phyloP scores from a whole-genome alignment of 177 flowering plant species.

The Vitis hybrid region DNA sequence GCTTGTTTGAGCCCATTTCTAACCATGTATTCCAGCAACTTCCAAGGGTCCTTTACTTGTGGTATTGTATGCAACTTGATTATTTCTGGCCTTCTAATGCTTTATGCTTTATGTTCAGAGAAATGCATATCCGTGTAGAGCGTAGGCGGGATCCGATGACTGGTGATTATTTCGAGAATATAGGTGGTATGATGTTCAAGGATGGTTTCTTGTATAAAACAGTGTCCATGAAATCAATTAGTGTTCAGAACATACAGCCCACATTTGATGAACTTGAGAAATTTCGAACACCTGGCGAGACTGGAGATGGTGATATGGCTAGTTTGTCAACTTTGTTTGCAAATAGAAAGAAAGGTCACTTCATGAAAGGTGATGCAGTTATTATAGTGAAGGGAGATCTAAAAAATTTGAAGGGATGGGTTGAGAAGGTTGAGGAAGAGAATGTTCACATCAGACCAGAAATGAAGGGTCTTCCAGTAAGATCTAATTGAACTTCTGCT shows the following conservation, averaged over 20 bases:
- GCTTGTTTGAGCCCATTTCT: no score
- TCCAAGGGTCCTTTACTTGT: background rate
- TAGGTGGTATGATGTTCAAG: constrained; percentile 74
- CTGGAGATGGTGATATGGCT: constrained; percentile 70
- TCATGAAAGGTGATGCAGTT: constrained; percentile 94
- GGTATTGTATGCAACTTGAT: background rate
- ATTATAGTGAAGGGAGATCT: constrained; percentile 90
- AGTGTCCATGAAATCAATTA: constrained; percentile 83
- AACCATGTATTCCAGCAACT: no score
- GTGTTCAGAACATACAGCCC: constrained; percentile 76
- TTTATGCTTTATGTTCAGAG: constrained; percentile 43
- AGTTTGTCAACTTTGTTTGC: constrained; percentile 76
- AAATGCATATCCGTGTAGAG: constrained; percentile 81
- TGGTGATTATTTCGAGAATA: constrained; percentile 76
- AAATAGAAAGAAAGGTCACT: constrained; percentile 88
- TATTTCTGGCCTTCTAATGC: background rate
- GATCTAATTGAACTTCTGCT: constrained; percentile 1
- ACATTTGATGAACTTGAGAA: constrained; percentile 98
- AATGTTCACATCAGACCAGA: constrained; percentile 83
- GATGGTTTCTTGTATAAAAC: constrained; percentile 81
- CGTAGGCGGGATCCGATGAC: constrained; percentile 72
- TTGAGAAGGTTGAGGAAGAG: constrained; percentile 97
- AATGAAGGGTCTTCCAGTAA: constrained; percentile 76
- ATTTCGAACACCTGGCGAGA: constrained; percentile 76
- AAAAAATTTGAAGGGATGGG: constrained; percentile 88